A percentile compares a stretch with the other conserved stretches of the same genome.
Evolutionary conservation across 768 basidiomycete genomes (phyloP).

Genomic region (Boletus tylopilopsis): DNA sequence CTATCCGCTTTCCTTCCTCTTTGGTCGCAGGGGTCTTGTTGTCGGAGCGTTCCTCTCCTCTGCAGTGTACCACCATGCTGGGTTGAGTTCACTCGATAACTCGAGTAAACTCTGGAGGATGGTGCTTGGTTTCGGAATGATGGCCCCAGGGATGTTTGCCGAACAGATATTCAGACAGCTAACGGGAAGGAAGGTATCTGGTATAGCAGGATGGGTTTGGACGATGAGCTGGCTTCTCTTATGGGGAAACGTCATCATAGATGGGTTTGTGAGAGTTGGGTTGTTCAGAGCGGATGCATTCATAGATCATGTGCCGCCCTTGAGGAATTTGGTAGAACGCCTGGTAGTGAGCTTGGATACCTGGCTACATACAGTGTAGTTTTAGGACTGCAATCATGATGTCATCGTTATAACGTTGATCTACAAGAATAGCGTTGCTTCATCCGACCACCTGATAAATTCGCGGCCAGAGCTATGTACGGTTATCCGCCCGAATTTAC

Average conservation of each 20-base stretch:
- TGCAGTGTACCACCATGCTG: neutral
- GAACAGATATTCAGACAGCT: neutral
- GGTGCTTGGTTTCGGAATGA: neutral
- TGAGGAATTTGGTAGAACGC: neutral
- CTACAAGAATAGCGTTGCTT: too few relatives aligned
- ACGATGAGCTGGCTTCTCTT: neutral
- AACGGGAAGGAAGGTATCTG: neutral
- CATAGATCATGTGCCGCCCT: neutral
- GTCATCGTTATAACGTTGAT: too few relatives aligned
- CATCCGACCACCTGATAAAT: too few relatives aligned
- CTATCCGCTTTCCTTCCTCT: slow-evolving; percentile 1
- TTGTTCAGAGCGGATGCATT: neutral
- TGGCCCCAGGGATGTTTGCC: neutral
- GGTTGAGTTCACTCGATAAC: neutral
- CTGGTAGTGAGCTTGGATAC: neutral
- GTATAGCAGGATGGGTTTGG: neutral
- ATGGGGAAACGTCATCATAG: neutral
- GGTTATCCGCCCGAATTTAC: too few relatives aligned
- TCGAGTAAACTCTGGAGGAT: neutral
- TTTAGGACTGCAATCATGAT: too few relatives aligned
- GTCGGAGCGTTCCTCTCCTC: neutral
- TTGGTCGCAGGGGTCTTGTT: neutral
- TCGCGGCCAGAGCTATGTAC: too few relatives aligned
- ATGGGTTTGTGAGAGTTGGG: neutral
- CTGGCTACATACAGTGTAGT: neutral